phyloP scores from a whole-genome alignment of 2,329 filamentous ascomycete species.

The Pseudomassariella vexata region DNA sequence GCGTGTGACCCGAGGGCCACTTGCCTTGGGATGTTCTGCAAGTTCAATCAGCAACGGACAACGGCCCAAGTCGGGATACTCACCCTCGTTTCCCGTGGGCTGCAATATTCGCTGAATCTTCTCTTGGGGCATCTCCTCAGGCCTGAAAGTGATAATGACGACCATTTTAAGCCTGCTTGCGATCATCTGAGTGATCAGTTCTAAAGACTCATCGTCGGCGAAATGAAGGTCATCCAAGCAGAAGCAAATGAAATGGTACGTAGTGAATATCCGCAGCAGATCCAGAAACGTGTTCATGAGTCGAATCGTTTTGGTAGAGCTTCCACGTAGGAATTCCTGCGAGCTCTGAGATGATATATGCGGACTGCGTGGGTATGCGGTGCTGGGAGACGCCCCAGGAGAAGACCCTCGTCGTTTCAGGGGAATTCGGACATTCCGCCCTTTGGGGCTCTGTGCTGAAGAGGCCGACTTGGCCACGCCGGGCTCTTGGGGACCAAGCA shows the following conservation, averaged over 20 bases:
- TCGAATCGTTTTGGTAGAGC: constrained; percentile 60
- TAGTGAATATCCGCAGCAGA: constrained; percentile 73
- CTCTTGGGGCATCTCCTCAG: constrained; percentile 56
- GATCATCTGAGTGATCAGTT: constrained; percentile 77
- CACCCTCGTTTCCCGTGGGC: constrained; percentile 48
- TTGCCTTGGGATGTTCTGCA: constrained; percentile 35
- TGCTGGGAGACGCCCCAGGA: constrained; percentile 36
- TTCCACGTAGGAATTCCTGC: constrained; percentile 55
- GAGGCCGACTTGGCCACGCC: constrained; percentile 29
- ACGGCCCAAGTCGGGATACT: constrained; percentile 15
- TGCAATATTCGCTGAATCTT: constrained; percentile 49
- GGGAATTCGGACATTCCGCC: constrained; percentile 24
- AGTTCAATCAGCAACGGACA: neutral
- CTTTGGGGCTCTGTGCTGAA: constrained; percentile 23
- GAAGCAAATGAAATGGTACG: constrained; percentile 82
- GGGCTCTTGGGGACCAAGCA: constrained; percentile 46
- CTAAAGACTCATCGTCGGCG: constrained; percentile 80
- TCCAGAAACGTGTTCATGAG: constrained; percentile 87
- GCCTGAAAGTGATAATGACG: constrained; percentile 70
- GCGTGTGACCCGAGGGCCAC: constrained; percentile 56
- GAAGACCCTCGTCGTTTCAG: constrained; percentile 43
- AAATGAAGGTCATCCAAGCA: constrained; percentile 87
- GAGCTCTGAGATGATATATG: constrained; percentile 43
- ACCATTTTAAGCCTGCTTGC: constrained; percentile 74
- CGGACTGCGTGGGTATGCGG: constrained; percentile 26